Evolutionary conservation across 2,329 filamentous ascomycete genomes (phyloP).

Genomic region (Microcyclospora tardicrescens): DNA sequence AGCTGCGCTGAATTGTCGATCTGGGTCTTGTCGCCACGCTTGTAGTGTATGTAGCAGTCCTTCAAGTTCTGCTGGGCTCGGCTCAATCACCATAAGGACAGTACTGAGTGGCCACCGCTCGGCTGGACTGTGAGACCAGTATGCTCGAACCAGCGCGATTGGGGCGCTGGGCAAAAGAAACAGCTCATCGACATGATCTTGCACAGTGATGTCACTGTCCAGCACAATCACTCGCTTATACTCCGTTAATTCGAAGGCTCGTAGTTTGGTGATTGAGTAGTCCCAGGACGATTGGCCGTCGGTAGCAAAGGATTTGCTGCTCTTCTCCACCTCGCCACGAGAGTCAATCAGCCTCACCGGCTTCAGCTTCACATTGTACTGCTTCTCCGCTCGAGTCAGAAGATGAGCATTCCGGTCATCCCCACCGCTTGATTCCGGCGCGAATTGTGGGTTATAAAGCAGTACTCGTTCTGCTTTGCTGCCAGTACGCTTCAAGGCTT

Average conservation of each 20-base stretch:
- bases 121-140: slow-evolving; percentile 37
- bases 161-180: slow-evolving; percentile 50
- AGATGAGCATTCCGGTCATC: slow-evolving; percentile 25
- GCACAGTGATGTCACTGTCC: slow-evolving; percentile 51
- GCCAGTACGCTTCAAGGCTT: slow-evolving; percentile 26
- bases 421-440: slow-evolving; percentile 1
- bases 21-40: slow-evolving; percentile 18
- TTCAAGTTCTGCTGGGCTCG: slow-evolving; percentile 40
- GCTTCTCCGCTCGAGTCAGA: slow-evolving; percentile 34
- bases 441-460: slow-evolving; percentile 22
- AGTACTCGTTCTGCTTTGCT: slow-evolving; percentile 32
- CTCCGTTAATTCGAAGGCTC: slow-evolving; percentile 52
- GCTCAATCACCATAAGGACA: slow-evolving; percentile 49
- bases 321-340: slow-evolving; percentile 2
- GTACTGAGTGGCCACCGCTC: slow-evolving; percentile 40
- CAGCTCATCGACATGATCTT: slow-evolving; percentile 51
- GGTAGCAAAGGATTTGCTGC: background rate
- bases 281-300: slow-evolving; percentile 34
- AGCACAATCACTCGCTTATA: slow-evolving; percentile 46
- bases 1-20: slow-evolving; percentile 28
- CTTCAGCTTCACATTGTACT: slow-evolving; percentile 35
- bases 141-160: slow-evolving; percentile 56
- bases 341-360: slow-evolving; percentile 6
- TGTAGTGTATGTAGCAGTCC: slow-evolving; percentile 23
- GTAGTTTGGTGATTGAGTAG: slow-evolving; percentile 52